These are phyloP conservation scores for Russula earlei DNA, from an alignment of 768 basidiomycete species.

Conservation along the genomic window DNA sequence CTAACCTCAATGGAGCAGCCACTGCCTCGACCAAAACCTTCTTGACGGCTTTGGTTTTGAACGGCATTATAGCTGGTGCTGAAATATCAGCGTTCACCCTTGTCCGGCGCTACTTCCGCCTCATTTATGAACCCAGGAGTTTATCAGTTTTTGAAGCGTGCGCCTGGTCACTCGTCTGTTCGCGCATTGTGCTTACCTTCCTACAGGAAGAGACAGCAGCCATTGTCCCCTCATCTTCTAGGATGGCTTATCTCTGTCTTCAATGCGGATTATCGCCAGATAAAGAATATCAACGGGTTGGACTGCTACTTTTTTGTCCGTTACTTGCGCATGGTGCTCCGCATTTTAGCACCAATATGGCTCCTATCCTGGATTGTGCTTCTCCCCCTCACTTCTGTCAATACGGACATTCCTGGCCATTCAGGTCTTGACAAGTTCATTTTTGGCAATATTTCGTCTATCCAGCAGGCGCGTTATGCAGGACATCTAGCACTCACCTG, in stretches of 20 bases:
- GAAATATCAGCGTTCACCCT: conserved; percentile 77
- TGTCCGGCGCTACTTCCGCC: conserved; percentile 74
- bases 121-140: conserved; percentile 84
- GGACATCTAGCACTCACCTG: conserved; percentile 75
- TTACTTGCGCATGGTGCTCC: conserved; percentile 76
- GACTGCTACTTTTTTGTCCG: conserved; percentile 94
- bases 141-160: conserved; percentile 45
- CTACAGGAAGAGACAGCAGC: conserved; percentile 46
- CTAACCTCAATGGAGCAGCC: conserved; percentile 34
- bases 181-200: not conserved
- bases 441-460: conserved; percentile 66
- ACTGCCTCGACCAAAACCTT: conserved; percentile 72
- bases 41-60: conserved; percentile 78
- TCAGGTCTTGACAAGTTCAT: conserved; percentile 61
- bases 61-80: conserved; percentile 57
- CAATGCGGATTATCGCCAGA: conserved; percentile 49
- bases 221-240: conserved; percentile 42
- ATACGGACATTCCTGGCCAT: conserved; percentile 38
- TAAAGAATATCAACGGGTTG: conserved; percentile 63
- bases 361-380: conserved; percentile 79
- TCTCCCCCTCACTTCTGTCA: conserved; percentile 61
- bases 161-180: conserved; percentile 20
- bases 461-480: conserved; percentile 51
- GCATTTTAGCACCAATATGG: conserved; percentile 86
- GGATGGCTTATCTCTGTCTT: conserved; percentile 64